Evolutionary conservation across 306 rosid species (phyloP), one percentile per base, ranked within the genome.

Genomic region (Mimosa pudica): DNA sequence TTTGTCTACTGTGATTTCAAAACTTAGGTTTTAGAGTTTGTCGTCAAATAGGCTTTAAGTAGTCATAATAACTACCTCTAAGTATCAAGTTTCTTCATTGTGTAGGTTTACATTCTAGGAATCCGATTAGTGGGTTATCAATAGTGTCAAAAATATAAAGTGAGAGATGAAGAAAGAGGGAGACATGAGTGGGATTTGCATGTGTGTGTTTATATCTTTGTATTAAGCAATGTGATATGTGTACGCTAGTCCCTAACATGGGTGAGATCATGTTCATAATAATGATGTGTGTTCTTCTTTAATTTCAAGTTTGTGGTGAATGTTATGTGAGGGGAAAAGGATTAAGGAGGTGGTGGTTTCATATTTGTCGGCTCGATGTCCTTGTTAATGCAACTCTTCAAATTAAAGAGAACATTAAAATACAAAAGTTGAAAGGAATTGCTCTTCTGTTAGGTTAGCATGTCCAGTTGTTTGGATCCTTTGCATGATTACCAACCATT

Each of bases 361-460:
- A 67, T 14, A 64, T 63, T 65, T 65, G 71, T 62, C 74, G 54
- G 61, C 4, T 49, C 17, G 67, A 20, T 54, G 57, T 82, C 42
- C 49, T 41, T 7, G 4, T 8, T 3, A 51, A 73, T 16, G 57
- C 47, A 12, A 45, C 5, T 67, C 5, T 67, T 8, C 5, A 10
- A 46, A 46, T 2, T 1, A 41, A 1, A 3, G 72, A n/a, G 42
- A 10, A 68, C 73, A 42, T 44, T 82, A 8, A 77, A 51, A 30
- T 63, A n/a, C 75, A 71, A 71, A 63, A 77, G 70, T 11, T 52
- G 61, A 63, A 68, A 68, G 69, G 47, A 74, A 51, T 7, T 16
- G 38, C 58, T 0, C 51, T 41, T 35, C 51, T 55, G n/a, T 51
- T 52, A 5, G 52, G 73, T 9, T 68, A 41, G 32, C 72, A 17